Evolutionary conservation across 2,329 filamentous ascomycete species (phyloP), one percentile per base, ranked within the genome.

Genomic region (Fusarium pininemorale): DNA sequence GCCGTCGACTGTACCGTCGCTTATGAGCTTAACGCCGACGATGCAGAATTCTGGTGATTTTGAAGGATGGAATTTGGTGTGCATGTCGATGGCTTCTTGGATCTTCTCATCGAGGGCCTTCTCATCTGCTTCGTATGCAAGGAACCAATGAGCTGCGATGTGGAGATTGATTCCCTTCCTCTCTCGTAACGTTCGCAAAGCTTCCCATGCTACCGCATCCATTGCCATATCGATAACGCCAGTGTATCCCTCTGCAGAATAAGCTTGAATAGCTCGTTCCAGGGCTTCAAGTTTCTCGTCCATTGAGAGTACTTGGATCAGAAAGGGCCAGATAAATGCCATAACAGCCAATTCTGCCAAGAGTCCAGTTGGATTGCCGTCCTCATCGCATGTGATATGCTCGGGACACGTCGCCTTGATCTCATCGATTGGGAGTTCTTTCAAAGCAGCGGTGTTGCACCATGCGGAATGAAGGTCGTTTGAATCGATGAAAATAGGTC

Each of bases 11-110:
- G 91, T 89, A 16, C 90, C 90, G 67, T 92, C 90, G 74, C 88
- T 89, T 44, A 92, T 90, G 28, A 92, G 80, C 77, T 92, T 92
- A 79, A 92, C 86, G 9, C 90, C 90, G 0, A 89, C 87, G 14
- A 92, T 79, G 24, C 32, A 82, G 78, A 78, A 78, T 3, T 81
- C 79, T 0, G 79, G 78, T 0, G 74, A 78, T 1, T 69, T 75
- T 2, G 74, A 68, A 5, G 70, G 73, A 57, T 80, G 79, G 50
- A 75, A 81, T 42, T 77, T 74, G 0, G 42, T 26, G 41, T 81
- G 78, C 26, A 87, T 79, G 44, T 83, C 83, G 54, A 86, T 83
- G 3, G 84, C 86, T 16, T 84, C 82, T 48, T 85, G 81, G 5
- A 88, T 82, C 61, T 83, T 77, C 68, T 86, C 84, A 30, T 75